Conservation (phyloP, 192 early-diverging fungal genomes). For the Backusella macrospora region DNA sequence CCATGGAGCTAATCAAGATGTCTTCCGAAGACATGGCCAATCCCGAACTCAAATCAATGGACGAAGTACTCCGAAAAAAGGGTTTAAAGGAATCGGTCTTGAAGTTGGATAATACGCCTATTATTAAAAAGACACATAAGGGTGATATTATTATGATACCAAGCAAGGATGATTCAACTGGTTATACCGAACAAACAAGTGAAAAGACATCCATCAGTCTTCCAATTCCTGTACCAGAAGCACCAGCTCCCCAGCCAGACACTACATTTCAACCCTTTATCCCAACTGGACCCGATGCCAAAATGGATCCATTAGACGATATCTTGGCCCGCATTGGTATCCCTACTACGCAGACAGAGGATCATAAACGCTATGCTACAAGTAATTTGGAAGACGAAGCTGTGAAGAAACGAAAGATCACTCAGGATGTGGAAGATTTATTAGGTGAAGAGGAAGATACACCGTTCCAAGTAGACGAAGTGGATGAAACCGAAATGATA, state of each 20-base stretch:
- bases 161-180: slow-evolving; percentile 20
- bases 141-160: slow-evolving; percentile 58
- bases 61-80: slow-evolving; percentile 56
- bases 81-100: slow-evolving; percentile 60
- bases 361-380: slow-evolving; percentile 41
- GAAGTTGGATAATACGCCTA: slow-evolving; percentile 50
- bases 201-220: background rate
- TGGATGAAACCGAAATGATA: slow-evolving; percentile 22
- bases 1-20: slow-evolving; percentile 75
- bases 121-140: slow-evolving; percentile 66
- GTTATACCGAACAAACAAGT: slow-evolving; percentile 33
- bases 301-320: slow-evolving; percentile 54
- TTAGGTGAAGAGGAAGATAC: slow-evolving; percentile 29
- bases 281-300: slow-evolving; percentile 24
- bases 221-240: background rate
- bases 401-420: slow-evolving; percentile 35
- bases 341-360: slow-evolving; percentile 36
- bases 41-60: slow-evolving; percentile 64
- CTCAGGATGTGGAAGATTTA: slow-evolving; percentile 29
- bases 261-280: background rate
- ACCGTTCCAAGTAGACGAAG: slow-evolving; percentile 34
- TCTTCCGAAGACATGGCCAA: slow-evolving; percentile 89
- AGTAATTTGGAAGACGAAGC: slow-evolving; percentile 39
- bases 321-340: slow-evolving; percentile 55
- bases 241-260: background rate